Evolutionary conservation across 345 rosid genomes (phyloP), one percentile per base, ranked within the genome.

Genomic region (Eucalyptus tenuipes): DNA sequence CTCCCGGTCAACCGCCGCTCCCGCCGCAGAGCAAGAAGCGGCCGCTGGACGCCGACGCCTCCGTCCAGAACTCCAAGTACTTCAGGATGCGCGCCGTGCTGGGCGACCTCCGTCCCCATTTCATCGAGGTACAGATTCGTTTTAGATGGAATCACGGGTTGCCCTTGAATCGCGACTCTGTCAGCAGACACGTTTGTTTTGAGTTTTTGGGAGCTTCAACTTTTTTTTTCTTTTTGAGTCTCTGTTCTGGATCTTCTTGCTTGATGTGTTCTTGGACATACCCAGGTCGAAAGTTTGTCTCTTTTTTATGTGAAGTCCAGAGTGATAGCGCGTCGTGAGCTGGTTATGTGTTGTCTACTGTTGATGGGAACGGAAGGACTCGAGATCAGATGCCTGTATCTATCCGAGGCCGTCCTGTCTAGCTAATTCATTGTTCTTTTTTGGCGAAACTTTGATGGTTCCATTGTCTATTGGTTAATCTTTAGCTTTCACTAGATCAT

Each of bases 11-110:
- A n/a, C 49, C 92, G 71, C 88, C 92, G 22, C 90, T 92, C 80
- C 31, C 92, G 13, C 88, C 91, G 22, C 89, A 82, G 66, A 92
- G 89, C 89, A 92, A 91, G 92, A 97, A 96, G 90, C 93, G 96
- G 85, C 87, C 94, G 8, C 93, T 91, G 80, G 98, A 95, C 61
- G 90, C 82, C 85, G 89, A 88, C 88, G 89, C 52, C 55, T 91
- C 89, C 87, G 48, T 92, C 57, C 94, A 92, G 80, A 93, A 95
- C 50, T 92, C 94, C 87, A 87, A 89, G 87, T 94, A 93, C 94
- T 92, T 89, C 85, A 92, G 90, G 91, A 90, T 93, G 89, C 93
- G 93, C 37, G 81, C 92, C 52, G 86, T 91, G 87, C 88, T 93
- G 68, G 88, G 87, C 75, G 93, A 90, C 48, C 90, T 93, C 50